phyloP scores from a whole-genome alignment of 305 asterid genomes.

The Striga hermonthica region DNA sequence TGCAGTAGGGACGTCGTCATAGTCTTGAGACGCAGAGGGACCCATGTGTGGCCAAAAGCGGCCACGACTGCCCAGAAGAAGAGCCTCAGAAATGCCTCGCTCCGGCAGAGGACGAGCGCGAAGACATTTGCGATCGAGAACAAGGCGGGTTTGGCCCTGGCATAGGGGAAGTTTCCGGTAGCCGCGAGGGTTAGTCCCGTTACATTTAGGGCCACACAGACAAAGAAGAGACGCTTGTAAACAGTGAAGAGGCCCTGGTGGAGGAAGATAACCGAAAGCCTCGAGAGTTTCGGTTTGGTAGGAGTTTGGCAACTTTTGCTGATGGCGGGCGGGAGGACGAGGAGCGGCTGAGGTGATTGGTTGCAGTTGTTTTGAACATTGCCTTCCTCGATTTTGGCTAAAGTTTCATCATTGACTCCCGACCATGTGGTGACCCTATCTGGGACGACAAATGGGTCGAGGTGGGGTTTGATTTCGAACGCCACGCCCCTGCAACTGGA shows the following conservation, averaged over 20 bases:
- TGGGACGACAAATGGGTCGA: slow-evolving; percentile 35
- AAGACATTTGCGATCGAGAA: slow-evolving; percentile 65
- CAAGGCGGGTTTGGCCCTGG: slow-evolving; percentile 40
- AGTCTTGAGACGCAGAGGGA: slow-evolving; percentile 52
- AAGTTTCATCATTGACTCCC: slow-evolving; percentile 34
- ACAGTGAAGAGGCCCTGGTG: slow-evolving; percentile 78
- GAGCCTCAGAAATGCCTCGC: slow-evolving; percentile 54
- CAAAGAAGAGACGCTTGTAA: slow-evolving; percentile 54
- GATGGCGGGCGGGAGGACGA: too few relatives aligned
- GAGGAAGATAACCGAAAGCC: slow-evolving; percentile 61
- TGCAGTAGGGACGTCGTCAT: slow-evolving; percentile 49
- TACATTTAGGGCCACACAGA: slow-evolving; percentile 45
- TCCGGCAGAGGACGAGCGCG: slow-evolving; percentile 56
- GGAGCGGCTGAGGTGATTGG: too few relatives aligned
- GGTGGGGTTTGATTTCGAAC: slow-evolving; percentile 44
- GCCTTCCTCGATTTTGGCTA: slow-evolving; percentile 43
- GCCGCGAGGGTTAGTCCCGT: slow-evolving; percentile 49
- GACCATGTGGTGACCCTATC: slow-evolving; percentile 31
- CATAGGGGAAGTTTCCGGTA: slow-evolving; percentile 46
- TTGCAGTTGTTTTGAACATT: not conserved
- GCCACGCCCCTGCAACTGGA: slow-evolving; percentile 52
- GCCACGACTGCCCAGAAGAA: slow-evolving; percentile 61
- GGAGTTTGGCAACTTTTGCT: not conserved
- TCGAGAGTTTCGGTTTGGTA: slow-evolving; percentile 22
- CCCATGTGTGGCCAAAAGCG: slow-evolving; percentile 49